Evolutionary conservation across 345 rosid species (phyloP).

Genomic region (Erucastrum elatum): DNA sequence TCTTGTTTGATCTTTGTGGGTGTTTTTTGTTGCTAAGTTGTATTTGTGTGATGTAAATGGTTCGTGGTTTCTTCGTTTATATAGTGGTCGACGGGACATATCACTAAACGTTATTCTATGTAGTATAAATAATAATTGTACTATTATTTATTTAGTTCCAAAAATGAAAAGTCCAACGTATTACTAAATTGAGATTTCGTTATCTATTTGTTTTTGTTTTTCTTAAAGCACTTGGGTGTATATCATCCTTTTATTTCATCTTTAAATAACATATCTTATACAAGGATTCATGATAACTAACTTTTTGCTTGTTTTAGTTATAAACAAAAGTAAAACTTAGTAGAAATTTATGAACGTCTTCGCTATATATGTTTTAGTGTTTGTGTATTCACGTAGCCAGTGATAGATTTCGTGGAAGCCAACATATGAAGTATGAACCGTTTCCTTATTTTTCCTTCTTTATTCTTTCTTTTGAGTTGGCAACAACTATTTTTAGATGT

Average conservation of each 20-base stretch:
- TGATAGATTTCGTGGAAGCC: background rate
- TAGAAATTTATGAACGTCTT: background rate
- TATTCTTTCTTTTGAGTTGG: background rate
- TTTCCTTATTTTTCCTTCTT: background rate
- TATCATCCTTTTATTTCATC: too few relatives aligned
- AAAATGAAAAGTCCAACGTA: too few relatives aligned
- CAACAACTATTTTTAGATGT: background rate
- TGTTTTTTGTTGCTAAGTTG: background rate
- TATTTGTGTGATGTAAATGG: constrained; percentile 15
- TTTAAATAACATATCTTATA: too few relatives aligned
- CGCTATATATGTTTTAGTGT: background rate
- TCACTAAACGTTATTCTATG: constrained; percentile 7
- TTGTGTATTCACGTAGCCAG: background rate
- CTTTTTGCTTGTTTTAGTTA: too few relatives aligned
- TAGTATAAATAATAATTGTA: background rate
- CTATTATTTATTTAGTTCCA: too few relatives aligned
- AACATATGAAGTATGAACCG: background rate
- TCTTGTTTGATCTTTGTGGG: constrained; percentile 7
- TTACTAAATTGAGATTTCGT: too few relatives aligned
- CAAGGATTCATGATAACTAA: too few relatives aligned
- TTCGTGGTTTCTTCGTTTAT: constrained; percentile 3
- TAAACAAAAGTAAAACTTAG: too few relatives aligned
- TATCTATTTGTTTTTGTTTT: too few relatives aligned
- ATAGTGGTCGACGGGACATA: constrained; percentile 13
- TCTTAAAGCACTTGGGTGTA: too few relatives aligned